phyloP scores from a whole-genome alignment of 2,329 filamentous ascomycete genomes.

The Atkinsonella texensis region DNA sequence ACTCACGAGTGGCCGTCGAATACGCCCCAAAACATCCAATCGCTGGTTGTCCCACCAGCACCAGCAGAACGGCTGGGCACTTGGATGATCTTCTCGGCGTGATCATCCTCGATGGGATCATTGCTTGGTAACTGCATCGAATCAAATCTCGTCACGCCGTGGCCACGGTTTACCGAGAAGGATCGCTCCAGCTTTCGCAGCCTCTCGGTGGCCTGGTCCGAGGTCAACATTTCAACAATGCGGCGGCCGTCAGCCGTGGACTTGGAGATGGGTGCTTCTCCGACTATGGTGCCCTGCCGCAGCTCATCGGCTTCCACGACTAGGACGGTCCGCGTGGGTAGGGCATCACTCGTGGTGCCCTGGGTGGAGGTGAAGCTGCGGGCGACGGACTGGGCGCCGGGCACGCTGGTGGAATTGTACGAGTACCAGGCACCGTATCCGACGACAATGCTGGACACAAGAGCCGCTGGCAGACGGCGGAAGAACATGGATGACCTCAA shows the following conservation, averaged over 20 bases:
- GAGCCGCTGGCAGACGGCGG: conserved; percentile 52
- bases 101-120: conserved; percentile 95
- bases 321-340: conserved; percentile 55
- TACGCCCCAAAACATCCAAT: conserved; percentile 99
- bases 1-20: conserved; percentile 91
- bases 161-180: conserved; percentile 76
- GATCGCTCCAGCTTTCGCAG: conserved; percentile 83
- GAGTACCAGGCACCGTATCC: conserved; percentile 69
- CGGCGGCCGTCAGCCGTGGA: conserved; percentile 72
- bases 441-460: conserved; percentile 55
- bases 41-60: conserved; percentile 36
- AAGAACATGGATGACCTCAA: conserved; percentile 64
- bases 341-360: conserved; percentile 23
- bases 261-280: conserved; percentile 80
- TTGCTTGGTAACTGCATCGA: conserved; percentile 91
- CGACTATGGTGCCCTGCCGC: conserved; percentile 75
- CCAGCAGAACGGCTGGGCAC: conserved; percentile 48
- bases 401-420: conserved; percentile 37
- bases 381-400: conserved; percentile 20
- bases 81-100: conserved; percentile 95
- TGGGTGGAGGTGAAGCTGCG: conserved; percentile 31
- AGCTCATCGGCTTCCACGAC: conserved; percentile 86
- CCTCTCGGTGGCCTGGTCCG: conserved; percentile 86
- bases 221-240: conserved; percentile 90
- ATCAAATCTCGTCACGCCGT: conserved; percentile 90